Evolutionary conservation across 176 grass and related monocot species (phyloP).

Genomic region (Hordeum vulgare): MorexV3_pseudomolecules_assembly NC_058522.1:100591997-100592496

Average conservation of each 20-base stretch:
- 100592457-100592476: neutral
- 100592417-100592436: neutral
- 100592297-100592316: conserved; percentile 73
- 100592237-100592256: conserved; percentile 93
- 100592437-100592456: neutral
- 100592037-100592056: conserved; percentile 56
- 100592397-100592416: neutral
- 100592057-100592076: conserved; percentile 63
- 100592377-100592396: neutral
- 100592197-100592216: conserved; percentile 80
- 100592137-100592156: conserved; percentile 82
- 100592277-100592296: conserved; percentile 83
- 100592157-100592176: conserved; percentile 90
- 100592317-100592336: conserved; percentile 19
- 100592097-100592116: conserved; percentile 44
- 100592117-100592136: conserved; percentile 45
- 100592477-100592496: neutral
- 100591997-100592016: conserved; percentile 80
- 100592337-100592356: neutral
- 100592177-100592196: conserved; percentile 88
- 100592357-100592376: conserved; percentile 6
- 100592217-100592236: conserved; percentile 80
- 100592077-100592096: conserved; percentile 41
- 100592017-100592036: conserved; percentile 48
- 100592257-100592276: conserved; percentile 99